These are phyloP conservation scores for Sambucus nigra DNA, from an alignment of 129 eudicot species.

Conservation along the genomic window DNA sequence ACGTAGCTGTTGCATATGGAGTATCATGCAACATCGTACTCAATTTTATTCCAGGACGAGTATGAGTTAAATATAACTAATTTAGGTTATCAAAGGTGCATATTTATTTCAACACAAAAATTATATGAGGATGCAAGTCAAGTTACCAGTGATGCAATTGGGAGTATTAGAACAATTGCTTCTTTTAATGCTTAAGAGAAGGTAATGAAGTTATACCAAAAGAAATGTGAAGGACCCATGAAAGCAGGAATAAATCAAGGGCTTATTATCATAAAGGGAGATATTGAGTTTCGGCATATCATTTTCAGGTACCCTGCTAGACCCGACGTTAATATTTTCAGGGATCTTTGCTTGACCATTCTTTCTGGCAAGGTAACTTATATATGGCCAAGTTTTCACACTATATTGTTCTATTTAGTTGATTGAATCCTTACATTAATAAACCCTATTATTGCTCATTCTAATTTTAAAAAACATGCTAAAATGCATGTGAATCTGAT, in stretches of 20 bases:
- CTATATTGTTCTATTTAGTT: background rate
- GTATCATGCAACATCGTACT: too few species aligned
- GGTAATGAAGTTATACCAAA: constrained; percentile 20
- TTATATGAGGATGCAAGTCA: constrained; percentile 41
- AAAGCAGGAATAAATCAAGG: constrained; percentile 21
- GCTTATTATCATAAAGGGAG: constrained; percentile 26
- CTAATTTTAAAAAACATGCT: background rate
- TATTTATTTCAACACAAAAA: constrained; percentile 3
- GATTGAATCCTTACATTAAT: background rate
- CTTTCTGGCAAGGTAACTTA: constrained; percentile 28
- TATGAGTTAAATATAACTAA: background rate
- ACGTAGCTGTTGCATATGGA: background rate
- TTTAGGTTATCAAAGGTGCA: too few species aligned
- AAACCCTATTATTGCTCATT: too few species aligned
- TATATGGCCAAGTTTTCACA: background rate
- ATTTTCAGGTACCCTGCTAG: constrained; percentile 30
- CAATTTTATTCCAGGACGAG: too few species aligned
- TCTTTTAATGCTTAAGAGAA: constrained; percentile 31
- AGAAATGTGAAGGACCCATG: constrained; percentile 21
- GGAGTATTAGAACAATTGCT: constrained; percentile 34
- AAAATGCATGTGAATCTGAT: background rate
- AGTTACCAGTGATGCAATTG: constrained; percentile 36
- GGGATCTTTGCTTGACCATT: constrained; percentile 23
- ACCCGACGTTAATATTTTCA: constrained; percentile 23
- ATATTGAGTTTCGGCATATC: constrained; percentile 22